These are phyloP conservation scores for Kodamaea sp. DNA, from an alignment of 1,139 yeast species.

Conservation along the genomic window DNA sequence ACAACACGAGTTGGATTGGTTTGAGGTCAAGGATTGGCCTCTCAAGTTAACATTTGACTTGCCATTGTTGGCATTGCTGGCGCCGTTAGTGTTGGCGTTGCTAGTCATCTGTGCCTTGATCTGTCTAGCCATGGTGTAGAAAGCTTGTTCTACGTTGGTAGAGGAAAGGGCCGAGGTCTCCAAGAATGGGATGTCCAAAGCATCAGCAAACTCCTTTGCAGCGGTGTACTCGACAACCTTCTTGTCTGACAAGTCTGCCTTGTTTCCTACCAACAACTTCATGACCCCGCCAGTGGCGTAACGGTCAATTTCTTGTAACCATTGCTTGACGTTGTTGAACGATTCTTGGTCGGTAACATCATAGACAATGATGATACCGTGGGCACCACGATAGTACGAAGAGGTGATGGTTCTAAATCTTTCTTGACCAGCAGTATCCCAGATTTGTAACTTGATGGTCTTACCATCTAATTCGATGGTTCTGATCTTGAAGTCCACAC, in stretches of 20 bases:
- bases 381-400: constrained; percentile 97
- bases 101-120: constrained; percentile 95
- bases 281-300: constrained; percentile 97
- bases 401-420: constrained; percentile 97
- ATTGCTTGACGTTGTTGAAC: constrained; percentile 94
- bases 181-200: constrained; percentile 90
- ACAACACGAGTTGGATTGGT: constrained; percentile 77
- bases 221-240: constrained; percentile 95
- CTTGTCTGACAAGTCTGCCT: constrained; percentile 91
- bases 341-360: constrained; percentile 98
- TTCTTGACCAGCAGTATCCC: constrained; percentile 99
- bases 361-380: constrained; percentile 95
- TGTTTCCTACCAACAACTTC: constrained; percentile 94
- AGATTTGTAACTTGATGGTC: constrained; percentile 94
- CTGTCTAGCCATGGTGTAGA: constrained; percentile 98
- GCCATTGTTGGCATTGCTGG: constrained; percentile 42
- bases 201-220: constrained; percentile 97
- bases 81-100: constrained; percentile 47
- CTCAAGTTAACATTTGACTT: constrained; percentile 82
- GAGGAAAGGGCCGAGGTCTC: constrained; percentile 96
- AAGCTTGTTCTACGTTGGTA: constrained; percentile 97
- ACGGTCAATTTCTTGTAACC: constrained; percentile 98
- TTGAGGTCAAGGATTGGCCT: constrained; percentile 80
- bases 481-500: constrained; percentile 97
- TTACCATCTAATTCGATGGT: constrained; percentile 96